Evolutionary conservation across 768 basidiomycete genomes (phyloP), one percentile per base, ranked within the genome.

Genomic region (Lactifluus pinguis): DNA sequence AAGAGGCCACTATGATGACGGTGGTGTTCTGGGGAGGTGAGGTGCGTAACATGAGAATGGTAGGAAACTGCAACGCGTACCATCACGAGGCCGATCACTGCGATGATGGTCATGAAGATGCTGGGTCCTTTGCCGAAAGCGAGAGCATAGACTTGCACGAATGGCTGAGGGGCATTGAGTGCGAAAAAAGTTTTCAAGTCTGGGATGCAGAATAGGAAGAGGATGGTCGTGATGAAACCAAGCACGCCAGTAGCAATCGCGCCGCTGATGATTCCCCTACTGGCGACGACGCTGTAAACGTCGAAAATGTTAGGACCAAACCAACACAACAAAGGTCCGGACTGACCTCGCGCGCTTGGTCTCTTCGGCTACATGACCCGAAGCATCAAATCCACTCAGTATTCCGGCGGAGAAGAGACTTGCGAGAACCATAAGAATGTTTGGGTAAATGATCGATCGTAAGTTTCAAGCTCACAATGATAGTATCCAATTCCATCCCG

Each of bases 401-500:
- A 87, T 91, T 11, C 92, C 90, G 0, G 92, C 84, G 1, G 91
- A 88, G 72, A 92, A 93, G 21, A 95, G 77, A 77, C 88, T 90
- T 57, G 34, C 3, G 11, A n/a, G 19, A 55, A 39, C 15, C 21
- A 53, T 55, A 49, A 48, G 64, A 45, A 25, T 15, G 45, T 6
- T 4, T 25, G 38, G 3, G 4, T 21, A 53, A 29, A 36, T 7
- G 38, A 59, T 19, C 41, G 49, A 19, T 49, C 21, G 34, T 13
- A 52, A 25, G 72, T 30, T 4, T 8, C 29, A 9, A 19, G 73
- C 81, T 53, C 66, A 91, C 90, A 92, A 91, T 4, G 87, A 91
- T 42, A 97, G 72, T 15, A 92, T 80, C 90, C 90, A 95, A 68
- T 94, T 95, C 94, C 92, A 95, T 5, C 81, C 90, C 9, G 87